Conservation (phyloP, 495 filamentous ascomycete genomes). For the Aspergillus funiculosus region DNA sequence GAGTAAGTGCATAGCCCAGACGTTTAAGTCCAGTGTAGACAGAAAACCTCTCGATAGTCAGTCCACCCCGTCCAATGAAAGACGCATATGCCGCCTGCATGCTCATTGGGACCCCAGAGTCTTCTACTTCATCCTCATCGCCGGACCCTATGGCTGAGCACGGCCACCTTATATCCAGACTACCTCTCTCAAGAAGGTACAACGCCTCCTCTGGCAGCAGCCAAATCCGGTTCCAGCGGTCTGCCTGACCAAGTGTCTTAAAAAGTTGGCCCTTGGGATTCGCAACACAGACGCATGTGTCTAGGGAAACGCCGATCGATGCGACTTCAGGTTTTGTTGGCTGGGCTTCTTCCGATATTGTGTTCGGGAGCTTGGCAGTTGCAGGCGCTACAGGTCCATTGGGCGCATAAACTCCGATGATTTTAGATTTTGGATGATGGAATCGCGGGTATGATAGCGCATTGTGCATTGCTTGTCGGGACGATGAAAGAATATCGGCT, state of each 20-base stretch:
- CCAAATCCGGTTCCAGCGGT: constrained; percentile 60
- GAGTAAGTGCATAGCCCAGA: constrained; percentile 71
- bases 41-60: constrained; percentile 75
- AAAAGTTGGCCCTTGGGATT: constrained; percentile 49
- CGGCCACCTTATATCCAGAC: constrained; percentile 80
- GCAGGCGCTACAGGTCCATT: constrained; percentile 31
- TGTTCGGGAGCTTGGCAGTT: constrained; percentile 8
- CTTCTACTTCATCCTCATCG: constrained; percentile 30
- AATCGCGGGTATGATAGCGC: constrained; percentile 68
- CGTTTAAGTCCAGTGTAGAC: constrained; percentile 81
- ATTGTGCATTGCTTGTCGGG: constrained; percentile 84
- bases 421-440: constrained; percentile 50
- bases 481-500: constrained; percentile 65
- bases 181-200: constrained; percentile 81
- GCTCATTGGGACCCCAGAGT: constrained; percentile 74
- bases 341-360: constrained; percentile 20
- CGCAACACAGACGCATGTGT: constrained; percentile 40
- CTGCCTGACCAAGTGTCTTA: constrained; percentile 52
- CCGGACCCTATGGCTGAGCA: constrained; percentile 24
- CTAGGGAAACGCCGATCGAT: constrained; percentile 25
- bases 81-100: constrained; percentile 84
- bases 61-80: constrained; percentile 58
- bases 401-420: constrained; percentile 50
- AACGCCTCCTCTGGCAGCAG: constrained; percentile 88
- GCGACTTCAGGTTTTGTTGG: constrained; percentile 20